Percentiles rank a stretch among this genome's conserved stretches.
Evolutionary conservation across 1,139 yeast species (phyloP).

Genomic region (Oligophagozyma castellii): DNA sequence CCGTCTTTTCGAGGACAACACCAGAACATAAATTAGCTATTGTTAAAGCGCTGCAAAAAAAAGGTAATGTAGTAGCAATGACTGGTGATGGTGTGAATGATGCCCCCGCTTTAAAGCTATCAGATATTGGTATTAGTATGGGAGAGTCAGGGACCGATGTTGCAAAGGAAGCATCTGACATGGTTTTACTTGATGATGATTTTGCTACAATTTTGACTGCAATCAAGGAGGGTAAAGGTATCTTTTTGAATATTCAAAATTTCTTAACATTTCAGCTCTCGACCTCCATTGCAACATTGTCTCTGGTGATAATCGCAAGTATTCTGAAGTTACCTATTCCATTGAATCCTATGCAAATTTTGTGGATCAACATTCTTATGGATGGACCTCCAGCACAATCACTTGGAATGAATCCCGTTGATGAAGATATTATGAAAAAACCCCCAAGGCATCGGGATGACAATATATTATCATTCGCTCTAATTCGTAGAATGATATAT

Average conservation of each 20-base stretch:
- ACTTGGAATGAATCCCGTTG: slow-evolving; percentile 91
- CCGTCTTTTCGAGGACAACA: slow-evolving; percentile 88
- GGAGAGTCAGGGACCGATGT: slow-evolving; percentile 94
- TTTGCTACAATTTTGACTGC: slow-evolving; percentile 84
- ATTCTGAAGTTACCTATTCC: slow-evolving; percentile 82
- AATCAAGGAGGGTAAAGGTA: slow-evolving; percentile 91
- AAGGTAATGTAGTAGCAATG: slow-evolving; percentile 96
- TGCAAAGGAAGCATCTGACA: slow-evolving; percentile 95
- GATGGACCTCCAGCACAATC: slow-evolving; percentile 99
- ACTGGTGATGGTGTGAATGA: slow-evolving; percentile 98
- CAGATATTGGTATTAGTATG: slow-evolving; percentile 95
- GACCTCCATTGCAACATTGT: slow-evolving; percentile 85
- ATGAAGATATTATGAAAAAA: slow-evolving; percentile 79
- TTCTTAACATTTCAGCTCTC: slow-evolving; percentile 87
- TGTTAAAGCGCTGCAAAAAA: slow-evolving; percentile 75
- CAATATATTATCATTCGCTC: slow-evolving; percentile 53
- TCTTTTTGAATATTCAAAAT: slow-evolving; percentile 82
- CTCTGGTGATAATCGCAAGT: slow-evolving; percentile 76
- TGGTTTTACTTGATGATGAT: slow-evolving; percentile 92
- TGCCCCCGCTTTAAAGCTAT: slow-evolving; percentile 90
- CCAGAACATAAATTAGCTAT: slow-evolving; percentile 90
- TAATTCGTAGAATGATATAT: slow-evolving; percentile 58
- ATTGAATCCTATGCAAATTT: slow-evolving; percentile 89
- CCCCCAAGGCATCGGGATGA: slow-evolving; percentile 88
- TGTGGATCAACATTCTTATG: slow-evolving; percentile 94